Conservation (phyloP, 2,329 filamentous ascomycete species). For the Venturia aucupariae region DNA sequence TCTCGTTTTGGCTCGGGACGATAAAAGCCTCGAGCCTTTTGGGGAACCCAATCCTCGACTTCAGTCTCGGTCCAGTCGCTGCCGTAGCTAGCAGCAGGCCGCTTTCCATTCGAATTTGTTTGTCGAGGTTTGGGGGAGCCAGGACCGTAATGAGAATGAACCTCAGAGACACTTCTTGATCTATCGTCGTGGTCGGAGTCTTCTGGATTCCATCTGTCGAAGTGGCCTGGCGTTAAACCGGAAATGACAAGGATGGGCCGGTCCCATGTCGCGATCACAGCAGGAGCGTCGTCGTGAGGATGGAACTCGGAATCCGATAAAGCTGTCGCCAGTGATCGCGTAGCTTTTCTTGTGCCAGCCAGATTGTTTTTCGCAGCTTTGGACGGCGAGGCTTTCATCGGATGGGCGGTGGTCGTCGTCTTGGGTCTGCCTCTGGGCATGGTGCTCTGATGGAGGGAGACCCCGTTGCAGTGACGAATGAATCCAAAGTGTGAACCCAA, state of each 20-base stretch:
- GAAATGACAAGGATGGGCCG: slow-evolving; percentile 11
- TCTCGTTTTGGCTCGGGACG: slow-evolving; percentile 10
- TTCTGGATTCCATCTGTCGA: slow-evolving; percentile 1
- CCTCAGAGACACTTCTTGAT: slow-evolving; percentile 1
- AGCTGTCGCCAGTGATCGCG: slow-evolving; percentile 1
- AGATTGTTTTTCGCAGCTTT: neutral
- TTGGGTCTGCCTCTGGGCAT: slow-evolving; percentile 5
- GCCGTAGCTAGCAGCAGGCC: neutral
- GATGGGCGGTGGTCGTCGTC: neutral
- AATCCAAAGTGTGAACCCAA: neutral
- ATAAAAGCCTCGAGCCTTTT: slow-evolving; percentile 12
- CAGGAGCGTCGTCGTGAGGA: neutral
- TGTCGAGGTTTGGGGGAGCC: neutral
- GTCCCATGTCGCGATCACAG: slow-evolving; percentile 5
- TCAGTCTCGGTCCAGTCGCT: slow-evolving; percentile 13
- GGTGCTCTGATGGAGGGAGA: neutral
- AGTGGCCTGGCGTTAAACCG: slow-evolving; percentile 2
- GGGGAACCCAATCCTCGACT: slow-evolving; percentile 8
- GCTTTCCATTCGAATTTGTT: neutral
- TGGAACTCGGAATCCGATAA: neutral
- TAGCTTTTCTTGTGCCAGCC: neutral
- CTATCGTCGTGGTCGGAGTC: slow-evolving; percentile 2
- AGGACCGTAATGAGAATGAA: slow-evolving; percentile 5
- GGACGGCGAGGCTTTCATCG: neutral
- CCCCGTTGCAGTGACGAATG: neutral